Base-by-base conservation (phyloP, 2,329 filamentous ascomycete species). In the Aspergillus fructus region DNA sequence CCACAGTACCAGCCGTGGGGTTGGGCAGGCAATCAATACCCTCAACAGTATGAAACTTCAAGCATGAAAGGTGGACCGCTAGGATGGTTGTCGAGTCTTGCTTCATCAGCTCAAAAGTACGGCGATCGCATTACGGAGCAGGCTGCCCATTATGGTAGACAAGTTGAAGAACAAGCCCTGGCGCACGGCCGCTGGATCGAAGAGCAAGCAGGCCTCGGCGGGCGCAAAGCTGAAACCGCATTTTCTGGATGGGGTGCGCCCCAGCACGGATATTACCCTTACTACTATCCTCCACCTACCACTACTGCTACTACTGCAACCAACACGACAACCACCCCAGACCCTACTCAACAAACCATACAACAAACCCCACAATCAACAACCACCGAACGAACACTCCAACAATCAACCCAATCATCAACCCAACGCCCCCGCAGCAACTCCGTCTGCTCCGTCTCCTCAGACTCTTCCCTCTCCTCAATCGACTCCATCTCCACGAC, bases 161-260 rank as follows among this genome's bases (percentile, higher is more conserved):
- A 72, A 56, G 69, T 76, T 1, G 74, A 78, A 63, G 70, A 74
- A 42, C 72, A 71, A 34, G 75, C 74, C 6, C 59, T 73, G 53
- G 67, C 71, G 4, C 71, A 71, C 61, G 71, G 70, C 34, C 67
- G 70, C 11, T 74, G 73, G 67, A 60, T 76, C 8, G 73, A 77
- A 61, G 66, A 75, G 48, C 73, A 76, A 43, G 71, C 72, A 7
- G 64, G 70, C 8, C 59, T 69, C 4, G 56, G 66, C 27, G 64
- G 67, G 6, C 64, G 67, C 12, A 74, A 72, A 50, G 45, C 62
- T 30, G 65, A 66, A 53, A 58, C 62, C 43, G 55, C 58, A 4
- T 64, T 63, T 53, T 42, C 60, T 49, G 60, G 64, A 17, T 67
- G 64, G 66, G 42, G 45, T 23, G 15, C 37, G 57, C 62, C 40